Evolutionary conservation across 495 filamentous ascomycete species (phyloP).

Genomic region (Recurvomyces mirabilis): DNA sequence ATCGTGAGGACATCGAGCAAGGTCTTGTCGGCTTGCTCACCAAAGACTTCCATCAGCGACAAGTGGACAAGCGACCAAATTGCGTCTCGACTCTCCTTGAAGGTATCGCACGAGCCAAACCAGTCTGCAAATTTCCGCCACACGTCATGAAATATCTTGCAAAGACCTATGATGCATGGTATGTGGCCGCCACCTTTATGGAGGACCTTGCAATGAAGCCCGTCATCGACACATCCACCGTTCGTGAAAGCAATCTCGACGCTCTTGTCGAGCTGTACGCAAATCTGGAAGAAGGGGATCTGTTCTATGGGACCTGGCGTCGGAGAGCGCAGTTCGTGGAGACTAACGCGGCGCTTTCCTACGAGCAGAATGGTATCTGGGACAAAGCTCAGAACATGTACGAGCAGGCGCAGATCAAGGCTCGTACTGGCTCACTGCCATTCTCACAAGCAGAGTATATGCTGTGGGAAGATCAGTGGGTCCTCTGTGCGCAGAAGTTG

Average conservation of each 20-base stretch:
- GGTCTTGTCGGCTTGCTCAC: slow-evolving; percentile 77
- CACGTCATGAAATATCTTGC: slow-evolving; percentile 91
- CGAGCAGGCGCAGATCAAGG: slow-evolving; percentile 92
- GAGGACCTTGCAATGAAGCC: slow-evolving; percentile 77
- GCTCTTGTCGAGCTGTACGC: slow-evolving; percentile 86
- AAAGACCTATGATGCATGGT: slow-evolving; percentile 90
- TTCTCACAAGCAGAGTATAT: slow-evolving; percentile 97
- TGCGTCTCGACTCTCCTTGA: slow-evolving; percentile 85
- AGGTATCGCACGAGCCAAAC: slow-evolving; percentile 67
- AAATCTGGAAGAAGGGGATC: slow-evolving; percentile 80
- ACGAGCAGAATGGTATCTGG: slow-evolving; percentile 99
- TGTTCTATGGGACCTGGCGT: slow-evolving; percentile 97
- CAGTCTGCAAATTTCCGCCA: slow-evolving; percentile 81
- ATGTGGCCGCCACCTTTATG: slow-evolving; percentile 70
- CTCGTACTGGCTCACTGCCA: slow-evolving; percentile 79
- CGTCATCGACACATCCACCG: slow-evolving; percentile 65
- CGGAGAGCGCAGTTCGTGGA: slow-evolving; percentile 90
- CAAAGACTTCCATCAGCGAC: slow-evolving; percentile 87
- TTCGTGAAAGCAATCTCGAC: slow-evolving; percentile 89
- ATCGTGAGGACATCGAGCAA: slow-evolving; percentile 80
- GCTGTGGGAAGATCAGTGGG: slow-evolving; percentile 99
- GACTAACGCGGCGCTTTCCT: slow-evolving; percentile 91
- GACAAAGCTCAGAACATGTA: slow-evolving; percentile 95
- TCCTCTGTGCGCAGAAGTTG: slow-evolving; percentile 91
- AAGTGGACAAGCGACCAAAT: slow-evolving; percentile 87